Base-by-base conservation (phyloP, 148 eudicot genomes). In the Limonium bicolor region DNA sequence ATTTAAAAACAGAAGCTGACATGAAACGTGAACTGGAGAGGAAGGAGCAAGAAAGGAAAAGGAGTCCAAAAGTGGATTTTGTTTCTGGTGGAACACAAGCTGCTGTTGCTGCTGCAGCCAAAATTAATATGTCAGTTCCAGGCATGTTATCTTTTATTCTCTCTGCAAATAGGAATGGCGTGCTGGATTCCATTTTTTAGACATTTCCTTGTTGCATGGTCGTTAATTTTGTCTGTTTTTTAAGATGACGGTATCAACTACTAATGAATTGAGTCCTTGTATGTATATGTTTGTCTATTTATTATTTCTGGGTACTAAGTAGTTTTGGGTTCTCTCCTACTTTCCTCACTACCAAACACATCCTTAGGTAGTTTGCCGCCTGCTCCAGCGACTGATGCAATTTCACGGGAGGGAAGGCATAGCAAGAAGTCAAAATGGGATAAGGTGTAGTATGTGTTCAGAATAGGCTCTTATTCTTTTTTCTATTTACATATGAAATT, bases 361-460 rank as follows among this genome's bases (percentile, higher is more conserved):
- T 53, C 72, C 48, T 62, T 61, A 54, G 75, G 67, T 45, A 65
- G 73, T 18, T 48, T 38, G 24, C 78, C 47, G 53, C 26, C 72
- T 26, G 68, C 57, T 45, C 17, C 68, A 41, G 60, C 67, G 46
- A 63, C 56, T 42, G 84, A 80, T 47, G 47, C 57, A 28, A 37
- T 56, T 40, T n/a, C 59, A 36, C 76, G 90, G 39, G 96, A 79
- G 45, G 81, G 94, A 32, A 66, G 97, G 62, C 78, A 57, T 36
- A 83, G 74, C 60, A 88, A 83, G 68, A 88, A 88, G 53, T 88
- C 97, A 17, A 88, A 88, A 71, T 88, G 97, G 97, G 97, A 88
- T 45, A 88, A 80, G 94, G 97, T 88, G 51, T 34, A 25, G 30
- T 45, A n/a, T n/a, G n/a, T n/a, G n/a, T n/a, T n/a, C n/a, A n/a